These are phyloP conservation scores for Leonotis leonurus DNA, from an alignment of 257 asterid species.

Conservation along the genomic window DNA sequence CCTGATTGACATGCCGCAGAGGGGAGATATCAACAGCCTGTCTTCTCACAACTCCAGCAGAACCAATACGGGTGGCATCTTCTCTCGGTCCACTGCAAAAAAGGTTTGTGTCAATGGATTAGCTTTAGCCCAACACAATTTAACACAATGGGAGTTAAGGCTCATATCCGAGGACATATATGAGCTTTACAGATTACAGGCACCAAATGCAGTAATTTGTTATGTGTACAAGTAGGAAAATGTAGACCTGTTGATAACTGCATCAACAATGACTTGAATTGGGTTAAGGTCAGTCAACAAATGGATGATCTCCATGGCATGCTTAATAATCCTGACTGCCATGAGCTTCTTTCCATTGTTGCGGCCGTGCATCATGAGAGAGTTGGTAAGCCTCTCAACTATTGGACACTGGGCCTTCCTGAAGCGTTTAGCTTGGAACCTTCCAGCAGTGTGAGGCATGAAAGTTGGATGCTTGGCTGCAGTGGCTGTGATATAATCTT, in stretches of 20 bases:
- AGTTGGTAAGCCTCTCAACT: conserved; percentile 65
- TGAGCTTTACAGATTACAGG: background rate
- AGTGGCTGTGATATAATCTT: conserved; percentile 74
- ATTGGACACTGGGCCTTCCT: conserved; percentile 91
- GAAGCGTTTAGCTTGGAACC: conserved; percentile 73
- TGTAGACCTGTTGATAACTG: conserved; percentile 45
- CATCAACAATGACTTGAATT: conserved; percentile 50
- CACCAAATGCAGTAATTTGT: background rate
- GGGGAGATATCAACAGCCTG: conserved; percentile 58
- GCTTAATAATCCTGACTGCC: conserved; percentile 47
- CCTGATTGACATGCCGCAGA: conserved; percentile 49
- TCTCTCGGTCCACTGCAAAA: conserved; percentile 41
- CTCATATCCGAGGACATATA: background rate
- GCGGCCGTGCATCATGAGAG: conserved; percentile 53
- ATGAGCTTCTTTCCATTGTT: conserved; percentile 53
- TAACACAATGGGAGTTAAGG: too few species aligned
- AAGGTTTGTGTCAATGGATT: too few species aligned
- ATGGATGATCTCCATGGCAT: conserved; percentile 62
- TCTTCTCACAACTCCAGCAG: conserved; percentile 50
- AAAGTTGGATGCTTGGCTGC: conserved; percentile 57
- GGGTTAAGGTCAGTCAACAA: conserved; percentile 48
- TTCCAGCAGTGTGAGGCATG: conserved; percentile 74
- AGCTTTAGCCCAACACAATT: too few species aligned
- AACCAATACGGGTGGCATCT: conserved; percentile 52
- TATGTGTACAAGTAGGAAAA: background rate